Evolutionary conservation across 2,329 filamentous ascomycete genomes (phyloP).

Genomic region (Ophiostoma populinum): DNA sequence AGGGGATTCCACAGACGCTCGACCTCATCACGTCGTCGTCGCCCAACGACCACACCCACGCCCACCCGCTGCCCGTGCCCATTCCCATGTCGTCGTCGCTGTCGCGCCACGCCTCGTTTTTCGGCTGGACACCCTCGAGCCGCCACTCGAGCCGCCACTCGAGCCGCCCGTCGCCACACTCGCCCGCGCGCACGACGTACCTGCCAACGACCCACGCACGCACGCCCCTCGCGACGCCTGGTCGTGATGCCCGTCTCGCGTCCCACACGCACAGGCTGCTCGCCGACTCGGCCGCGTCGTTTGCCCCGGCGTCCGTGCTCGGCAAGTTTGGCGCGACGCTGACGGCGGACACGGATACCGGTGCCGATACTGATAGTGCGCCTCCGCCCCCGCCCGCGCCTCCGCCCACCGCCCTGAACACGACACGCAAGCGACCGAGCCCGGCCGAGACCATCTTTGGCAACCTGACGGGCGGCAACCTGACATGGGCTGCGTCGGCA

Average conservation of each 20-base stretch:
- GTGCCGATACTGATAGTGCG: too few species aligned
- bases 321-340: slow-evolving; percentile 11
- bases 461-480: slow-evolving; percentile 34
- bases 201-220: slow-evolving; percentile 2
- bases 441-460: slow-evolving; percentile 43
- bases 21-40: slow-evolving; percentile 23
- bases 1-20: slow-evolving; percentile 32
- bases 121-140: not conserved
- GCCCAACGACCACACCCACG: slow-evolving; percentile 18
- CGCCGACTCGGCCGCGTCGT: slow-evolving; percentile 7
- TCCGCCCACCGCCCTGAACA: slow-evolving; percentile 20
- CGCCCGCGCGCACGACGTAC: not conserved
- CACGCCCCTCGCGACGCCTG: slow-evolving; percentile 1
- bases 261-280: slow-evolving; percentile 19
- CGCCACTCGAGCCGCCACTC: slow-evolving; percentile 4
- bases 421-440: slow-evolving; percentile 34
- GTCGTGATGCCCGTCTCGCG: slow-evolving; percentile 12
- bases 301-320: not conserved
- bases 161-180: slow-evolving; percentile 5
- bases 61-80: not conserved
- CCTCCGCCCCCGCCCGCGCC: too few species aligned
- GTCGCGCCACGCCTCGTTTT: slow-evolving; percentile 5
- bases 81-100: slow-evolving; percentile 2
- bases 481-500: slow-evolving; percentile 32
- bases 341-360: too few species aligned